A percentile compares a stretch with the other conserved stretches of the same genome.
phyloP scores from a whole-genome alignment of 2,329 filamentous ascomycete genomes.

The Sporothrix brasiliensis region DNA sequence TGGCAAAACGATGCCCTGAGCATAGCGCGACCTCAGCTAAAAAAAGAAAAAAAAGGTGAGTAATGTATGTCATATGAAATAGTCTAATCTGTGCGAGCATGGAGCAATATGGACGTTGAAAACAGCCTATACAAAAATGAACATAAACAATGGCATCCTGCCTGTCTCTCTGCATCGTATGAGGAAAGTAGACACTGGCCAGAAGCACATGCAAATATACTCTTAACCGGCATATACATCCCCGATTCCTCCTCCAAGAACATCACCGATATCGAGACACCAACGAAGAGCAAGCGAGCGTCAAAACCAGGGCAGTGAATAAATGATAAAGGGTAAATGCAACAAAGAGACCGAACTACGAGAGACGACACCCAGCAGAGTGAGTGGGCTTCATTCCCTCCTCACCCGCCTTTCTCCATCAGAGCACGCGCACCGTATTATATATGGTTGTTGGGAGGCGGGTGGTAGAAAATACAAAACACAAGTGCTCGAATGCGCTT shows the following conservation, averaged over 20 bases:
- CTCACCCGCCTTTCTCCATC: not conserved
- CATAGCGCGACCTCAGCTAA: not conserved
- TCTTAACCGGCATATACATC: not conserved
- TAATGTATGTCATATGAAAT: slow-evolving; percentile 20
- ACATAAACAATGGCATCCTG: slow-evolving; percentile 6
- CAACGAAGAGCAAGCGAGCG: not conserved
- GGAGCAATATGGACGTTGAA: slow-evolving; percentile 20
- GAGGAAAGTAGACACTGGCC: not conserved
- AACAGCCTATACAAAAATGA: slow-evolving; percentile 30
- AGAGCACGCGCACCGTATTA: slow-evolving; percentile 14
- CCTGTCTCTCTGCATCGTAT: not conserved
- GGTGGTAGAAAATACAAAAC: not conserved
- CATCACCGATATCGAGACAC: not conserved
- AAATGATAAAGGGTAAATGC: not conserved
- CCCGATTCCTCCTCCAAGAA: not conserved
- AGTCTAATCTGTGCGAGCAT: slow-evolving; percentile 31
- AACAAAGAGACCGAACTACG: not conserved
- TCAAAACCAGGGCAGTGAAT: not conserved
- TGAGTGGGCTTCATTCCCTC: not conserved
- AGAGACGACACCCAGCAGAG: not conserved
- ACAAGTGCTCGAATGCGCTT: slow-evolving; percentile 24
- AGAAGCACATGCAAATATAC: slow-evolving; percentile 7
- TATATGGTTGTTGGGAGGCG: not conserved
- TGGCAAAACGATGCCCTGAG: not conserved
- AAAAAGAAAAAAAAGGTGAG: not conserved